Evolutionary conservation across 2,329 filamentous ascomycete genomes (phyloP), one percentile per base, ranked within the genome.

Genomic region (Botrytis galanthina): DNA sequence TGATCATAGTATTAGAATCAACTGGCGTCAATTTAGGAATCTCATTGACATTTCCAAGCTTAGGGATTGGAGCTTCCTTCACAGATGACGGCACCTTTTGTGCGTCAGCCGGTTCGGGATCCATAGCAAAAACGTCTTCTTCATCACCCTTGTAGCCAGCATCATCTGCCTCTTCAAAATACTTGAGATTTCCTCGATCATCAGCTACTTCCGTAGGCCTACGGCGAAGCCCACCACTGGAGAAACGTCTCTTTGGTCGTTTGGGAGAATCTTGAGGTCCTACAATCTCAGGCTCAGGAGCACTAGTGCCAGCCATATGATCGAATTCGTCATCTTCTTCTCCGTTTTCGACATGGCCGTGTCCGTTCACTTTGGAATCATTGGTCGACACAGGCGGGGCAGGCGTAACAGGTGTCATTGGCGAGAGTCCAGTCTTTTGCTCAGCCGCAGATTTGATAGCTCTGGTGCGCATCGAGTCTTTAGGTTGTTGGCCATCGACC

Each of bases 121-220:
- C 91, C 89, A 92, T 92, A 3, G 87, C 80, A 78, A 93, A 93
- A 10, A 92, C 88, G 68, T 90, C 89, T 75, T 91, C 89, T 79
- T 92, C 90, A 76, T 93, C 91, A 75, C 91, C 92, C 77, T 90
- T 90, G 82, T 95, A 94, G 2, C 90, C 93, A 60, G 90, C 90
- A 79, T 97, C 95, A 35, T 95, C 94, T 42, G 95, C 93, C 78
- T 97, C 93, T 79, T 97, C 94, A 78, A 92, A 95, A 78, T 95
- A 97, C 81, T 97, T 91, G n/a, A 98, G 86, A 75, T 93, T 88
- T n/a, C 93, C 92, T 70, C 92, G 86, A 16, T 88, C 86, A 20
- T 91, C 88, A 29, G 87, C 87, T 10, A 97, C 91, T 75, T 94
- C 92, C 73, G 88, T 85, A 37, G 93, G 92, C 79, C 92, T 91